Evolutionary conservation across 164 flowering plant genomes (phyloP).

Genomic region (Echeveria elegans): DNA sequence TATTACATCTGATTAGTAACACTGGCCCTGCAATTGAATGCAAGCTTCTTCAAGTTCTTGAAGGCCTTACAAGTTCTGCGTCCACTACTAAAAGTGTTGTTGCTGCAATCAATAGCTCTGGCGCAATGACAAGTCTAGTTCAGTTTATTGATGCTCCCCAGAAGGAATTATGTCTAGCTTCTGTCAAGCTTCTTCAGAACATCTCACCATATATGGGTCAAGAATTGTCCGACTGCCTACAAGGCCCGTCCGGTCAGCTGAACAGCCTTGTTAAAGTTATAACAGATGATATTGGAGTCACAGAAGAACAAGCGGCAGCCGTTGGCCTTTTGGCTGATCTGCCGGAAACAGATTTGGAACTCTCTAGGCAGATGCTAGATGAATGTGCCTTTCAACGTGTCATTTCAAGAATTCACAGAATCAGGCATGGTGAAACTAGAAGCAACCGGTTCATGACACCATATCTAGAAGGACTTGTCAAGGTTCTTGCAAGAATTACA

Average conservation of each 20-base stretch:
- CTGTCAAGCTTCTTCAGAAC: constrained; percentile 70
- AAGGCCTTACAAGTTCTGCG: constrained; percentile 72
- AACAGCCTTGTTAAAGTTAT: constrained; percentile 54
- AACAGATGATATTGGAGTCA: constrained; percentile 50
- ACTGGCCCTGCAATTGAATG: constrained; percentile 94
- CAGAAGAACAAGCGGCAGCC: constrained; percentile 92
- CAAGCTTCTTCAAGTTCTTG: constrained; percentile 93
- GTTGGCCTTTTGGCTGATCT: constrained; percentile 78
- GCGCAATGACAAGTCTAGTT: constrained; percentile 83
- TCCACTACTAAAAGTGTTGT: constrained; percentile 51
- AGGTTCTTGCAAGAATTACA: constrained; percentile 71
- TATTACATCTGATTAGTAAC: constrained; percentile 90
- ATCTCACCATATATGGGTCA: constrained; percentile 82
- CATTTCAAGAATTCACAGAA: constrained; percentile 31
- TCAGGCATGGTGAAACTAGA: constrained; percentile 63
- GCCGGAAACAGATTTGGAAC: constrained; percentile 75
- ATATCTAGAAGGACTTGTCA: constrained; percentile 79
- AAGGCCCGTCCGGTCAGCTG: constrained; percentile 75
- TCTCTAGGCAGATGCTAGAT: constrained; percentile 62
- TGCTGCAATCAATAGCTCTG: constrained; percentile 81
- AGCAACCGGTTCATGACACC: constrained; percentile 74
- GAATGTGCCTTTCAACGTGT: constrained; percentile 62
- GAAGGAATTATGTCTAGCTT: constrained; percentile 71
- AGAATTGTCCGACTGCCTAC: constrained; percentile 71
- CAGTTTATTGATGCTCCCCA: constrained; percentile 94